Percentiles rank a stretch among this genome's conserved stretches.
These are phyloP conservation scores for Aphanocladium album DNA, from an alignment of 2,329 filamentous ascomycete genomes.

Conservation along the genomic window DNA sequence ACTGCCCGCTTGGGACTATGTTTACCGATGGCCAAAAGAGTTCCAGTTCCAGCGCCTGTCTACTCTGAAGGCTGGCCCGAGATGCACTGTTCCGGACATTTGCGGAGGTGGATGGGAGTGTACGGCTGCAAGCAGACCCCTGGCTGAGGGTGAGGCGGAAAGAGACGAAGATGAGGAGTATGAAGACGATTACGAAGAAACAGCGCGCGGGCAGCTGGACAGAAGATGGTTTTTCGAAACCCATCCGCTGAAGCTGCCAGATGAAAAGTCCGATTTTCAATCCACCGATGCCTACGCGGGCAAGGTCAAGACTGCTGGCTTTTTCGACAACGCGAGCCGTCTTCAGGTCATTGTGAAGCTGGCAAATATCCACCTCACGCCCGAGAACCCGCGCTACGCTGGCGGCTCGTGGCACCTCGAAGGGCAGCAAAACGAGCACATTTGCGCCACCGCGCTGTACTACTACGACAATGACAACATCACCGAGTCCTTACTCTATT, in stretches of 20 bases:
- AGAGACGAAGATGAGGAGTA: constrained; percentile 17
- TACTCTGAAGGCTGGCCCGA: neutral
- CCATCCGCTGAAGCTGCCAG: constrained; percentile 20
- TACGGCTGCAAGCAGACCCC: constrained; percentile 17
- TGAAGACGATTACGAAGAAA: constrained; percentile 16
- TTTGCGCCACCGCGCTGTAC: constrained; percentile 58
- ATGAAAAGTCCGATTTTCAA: constrained; percentile 20
- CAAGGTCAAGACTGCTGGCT: constrained; percentile 21
- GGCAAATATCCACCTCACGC: constrained; percentile 55
- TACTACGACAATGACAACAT: constrained; percentile 60
- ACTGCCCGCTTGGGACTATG: constrained; percentile 42
- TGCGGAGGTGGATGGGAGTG: constrained; percentile 13
- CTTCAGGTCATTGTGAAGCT: constrained; percentile 63
- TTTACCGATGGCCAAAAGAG: constrained; percentile 28
- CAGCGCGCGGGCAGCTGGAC: constrained; percentile 16
- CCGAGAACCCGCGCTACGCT: constrained; percentile 49
- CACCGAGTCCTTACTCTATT: constrained; percentile 44
- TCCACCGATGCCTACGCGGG: constrained; percentile 9
- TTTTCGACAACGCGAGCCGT: constrained; percentile 25
- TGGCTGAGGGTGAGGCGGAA: constrained; percentile 19
- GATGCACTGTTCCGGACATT: neutral
- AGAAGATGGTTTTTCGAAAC: constrained; percentile 24
- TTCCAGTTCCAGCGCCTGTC: constrained; percentile 25
- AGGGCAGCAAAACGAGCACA: constrained; percentile 56
- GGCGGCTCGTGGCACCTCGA: constrained; percentile 54